These are phyloP conservation scores for Saccharum spontaneum DNA, from an alignment of 176 grass and related monocot genomes.

Conservation along the genomic window DNA sequence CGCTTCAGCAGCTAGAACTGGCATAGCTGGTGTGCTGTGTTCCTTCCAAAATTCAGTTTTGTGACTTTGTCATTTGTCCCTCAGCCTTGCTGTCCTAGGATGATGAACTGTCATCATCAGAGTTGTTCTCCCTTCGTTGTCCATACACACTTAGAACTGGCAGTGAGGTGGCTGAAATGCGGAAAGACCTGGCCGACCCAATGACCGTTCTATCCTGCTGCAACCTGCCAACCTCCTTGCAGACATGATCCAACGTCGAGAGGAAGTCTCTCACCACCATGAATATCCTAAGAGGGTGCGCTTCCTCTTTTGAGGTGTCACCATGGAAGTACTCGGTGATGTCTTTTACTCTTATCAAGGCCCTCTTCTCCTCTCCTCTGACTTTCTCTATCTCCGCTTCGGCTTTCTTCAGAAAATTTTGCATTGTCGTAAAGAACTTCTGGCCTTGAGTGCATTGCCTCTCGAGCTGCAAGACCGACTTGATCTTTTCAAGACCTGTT, in stretches of 20 bases:
- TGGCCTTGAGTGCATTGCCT: constrained; percentile 68
- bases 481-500: constrained; percentile 72
- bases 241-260: constrained; percentile 82
- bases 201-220: constrained; percentile 80
- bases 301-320: constrained; percentile 72
- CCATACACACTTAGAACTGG: constrained; percentile 61
- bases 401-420: constrained; percentile 70
- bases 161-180: constrained; percentile 62
- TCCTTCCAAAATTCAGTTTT: constrained; percentile 30
- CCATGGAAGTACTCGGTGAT: constrained; percentile 95
- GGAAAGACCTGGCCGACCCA: constrained; percentile 81
- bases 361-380: constrained; percentile 64
- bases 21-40: constrained; percentile 10
- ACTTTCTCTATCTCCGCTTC: constrained; percentile 72
- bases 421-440: constrained; percentile 80
- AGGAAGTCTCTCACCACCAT: constrained; percentile 98
- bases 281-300: constrained; percentile 92
- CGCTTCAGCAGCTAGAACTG: constrained; percentile 25
- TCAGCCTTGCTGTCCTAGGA: constrained; percentile 36
- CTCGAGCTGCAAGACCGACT: constrained; percentile 76
- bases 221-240: constrained; percentile 87
- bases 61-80: background rate
- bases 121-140: constrained; percentile 48
- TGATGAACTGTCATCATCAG: constrained; percentile 78
- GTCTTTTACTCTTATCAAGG: constrained; percentile 71